Evolutionary conservation across 441 rosid species (phyloP), one percentile per base, ranked within the genome.

Genomic region (Aquilaria agallochum): DNA sequence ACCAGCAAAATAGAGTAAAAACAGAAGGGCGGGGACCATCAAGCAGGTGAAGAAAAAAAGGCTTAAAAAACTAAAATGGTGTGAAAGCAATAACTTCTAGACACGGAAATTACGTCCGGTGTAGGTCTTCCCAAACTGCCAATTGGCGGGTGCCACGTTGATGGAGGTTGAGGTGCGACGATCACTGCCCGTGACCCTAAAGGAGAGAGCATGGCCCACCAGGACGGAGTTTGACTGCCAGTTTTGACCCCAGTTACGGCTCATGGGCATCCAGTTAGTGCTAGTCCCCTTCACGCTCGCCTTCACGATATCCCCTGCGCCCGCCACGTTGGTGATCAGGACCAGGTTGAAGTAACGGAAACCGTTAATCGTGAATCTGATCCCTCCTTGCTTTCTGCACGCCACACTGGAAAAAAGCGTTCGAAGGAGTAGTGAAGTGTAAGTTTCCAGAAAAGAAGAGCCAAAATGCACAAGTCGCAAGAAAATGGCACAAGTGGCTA

Each of bases 61-160:
- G 27, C 27, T 20, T 20, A 20, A 20, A 20, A 20, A 20, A 20
- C 27, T 20, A 20, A 20, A 13, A 10, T 44, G 9, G n/a, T 32
- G 5, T 60, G 15, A 12, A 34, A 46, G 3, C 5, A 10, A 5
- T 61, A 5, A 55, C 30, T 11, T 8, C 45, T 70, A 78, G 14
- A 78, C 79, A 58, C 82, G 67, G 79, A 78, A 78, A 69, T 78
- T 78, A 47, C 75, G 75, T 5, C 82, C 82, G 15, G 65, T 67
- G 71, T 74, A 78, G 8, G 82, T 78, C 56, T 78, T 79, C 61
- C 82, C 82, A 3, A 78, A 78, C 69, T 72, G 79, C 82, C 82
- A 78, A 60, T 69, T 27, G 49, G 77, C 53, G 27, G 82, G 82
- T 56, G 69, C 79, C 5, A 78, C 72, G 73, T 78, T 78, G 77